Percentiles rank a stretch among this genome's conserved stretches.
phyloP scores from a whole-genome alignment of 2,329 filamentous ascomycete species.

The Coniochaeta sp. region DNA sequence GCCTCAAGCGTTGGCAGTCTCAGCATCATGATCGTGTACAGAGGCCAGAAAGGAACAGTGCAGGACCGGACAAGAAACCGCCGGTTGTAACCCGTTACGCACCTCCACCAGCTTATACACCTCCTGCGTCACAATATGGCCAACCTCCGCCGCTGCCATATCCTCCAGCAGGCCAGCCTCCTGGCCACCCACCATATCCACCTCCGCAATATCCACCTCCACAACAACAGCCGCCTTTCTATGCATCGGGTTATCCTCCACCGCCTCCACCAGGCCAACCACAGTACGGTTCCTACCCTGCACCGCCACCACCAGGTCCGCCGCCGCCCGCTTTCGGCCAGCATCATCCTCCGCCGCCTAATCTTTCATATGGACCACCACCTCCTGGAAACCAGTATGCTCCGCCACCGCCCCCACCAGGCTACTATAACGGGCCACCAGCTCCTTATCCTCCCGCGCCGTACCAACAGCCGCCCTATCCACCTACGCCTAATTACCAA shows the following conservation, averaged over 20 bases:
- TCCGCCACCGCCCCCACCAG: conserved; percentile 11
- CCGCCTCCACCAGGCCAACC: conserved; percentile 9
- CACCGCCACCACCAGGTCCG: conserved; percentile 7
- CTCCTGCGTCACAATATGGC: conserved; percentile 10
- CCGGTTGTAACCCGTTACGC: conserved; percentile 29
- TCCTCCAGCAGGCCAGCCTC: conserved; percentile 8
- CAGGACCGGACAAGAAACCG: conserved; percentile 19
- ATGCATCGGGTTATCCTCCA: conserved; percentile 9
- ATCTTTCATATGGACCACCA: conserved; percentile 10
- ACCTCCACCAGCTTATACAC: conserved; percentile 14
- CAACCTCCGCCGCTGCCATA: conserved; percentile 10
- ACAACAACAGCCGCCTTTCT: conserved; percentile 5
- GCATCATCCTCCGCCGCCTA: conserved; percentile 7
- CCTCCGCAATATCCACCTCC: conserved; percentile 7
- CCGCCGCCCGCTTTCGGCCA: conserved; percentile 10
- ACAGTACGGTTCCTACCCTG: conserved; percentile 8
- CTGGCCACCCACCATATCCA: conserved; percentile 9
- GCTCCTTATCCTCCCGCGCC: conserved; percentile 8
- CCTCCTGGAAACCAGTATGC: conserved; percentile 10
- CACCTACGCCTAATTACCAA: conserved; percentile 7
- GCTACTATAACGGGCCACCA: conserved; percentile 13
- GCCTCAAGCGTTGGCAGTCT: conserved; percentile 14
- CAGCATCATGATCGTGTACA: conserved; percentile 12
- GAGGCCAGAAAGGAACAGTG: conserved; percentile 8
- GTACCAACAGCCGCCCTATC: conserved; percentile 11